A percentile compares a stretch with the other conserved stretches of the same genome.
These are phyloP conservation scores for Chrysopogon serrulatus DNA, from an alignment of 176 grass and related monocot species.

Conservation along the genomic window DNA sequence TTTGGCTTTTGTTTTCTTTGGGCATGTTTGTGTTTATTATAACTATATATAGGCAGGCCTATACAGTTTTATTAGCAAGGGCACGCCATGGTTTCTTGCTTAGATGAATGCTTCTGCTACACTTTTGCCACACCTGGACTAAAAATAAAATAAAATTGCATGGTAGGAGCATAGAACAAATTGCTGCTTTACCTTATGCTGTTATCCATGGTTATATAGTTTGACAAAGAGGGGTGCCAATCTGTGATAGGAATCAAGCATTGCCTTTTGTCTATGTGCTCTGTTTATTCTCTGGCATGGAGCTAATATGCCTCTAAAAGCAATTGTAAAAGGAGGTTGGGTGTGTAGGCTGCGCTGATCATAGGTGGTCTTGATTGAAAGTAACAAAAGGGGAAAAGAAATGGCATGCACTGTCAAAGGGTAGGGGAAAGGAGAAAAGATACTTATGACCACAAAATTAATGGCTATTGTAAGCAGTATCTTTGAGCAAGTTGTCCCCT, in stretches of 20 bases:
- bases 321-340: slow-evolving; percentile 18
- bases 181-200: background rate
- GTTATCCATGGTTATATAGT: background rate
- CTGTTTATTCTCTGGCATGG: slow-evolving; percentile 9
- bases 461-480: slow-evolving; percentile 4
- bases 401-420: slow-evolving; percentile 3
- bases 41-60: background rate
- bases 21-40: background rate
- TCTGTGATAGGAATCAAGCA: background rate
- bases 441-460: slow-evolving; percentile 15
- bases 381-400: slow-evolving; percentile 8
- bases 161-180: background rate
- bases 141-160: background rate
- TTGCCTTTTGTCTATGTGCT: background rate
- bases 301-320: slow-evolving; percentile 21
- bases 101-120: background rate
- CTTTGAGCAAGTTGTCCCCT: background rate
- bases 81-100: background rate
- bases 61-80: background rate
- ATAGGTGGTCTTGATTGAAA: slow-evolving; percentile 7
- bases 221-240: background rate
- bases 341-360: slow-evolving; percentile 7
- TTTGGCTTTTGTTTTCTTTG: background rate
- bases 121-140: background rate
- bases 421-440: background rate